Evolutionary conservation across 148 eudicot genomes (phyloP), one percentile per base, ranked within the genome.

Genomic region (Camellia japonica): DNA sequence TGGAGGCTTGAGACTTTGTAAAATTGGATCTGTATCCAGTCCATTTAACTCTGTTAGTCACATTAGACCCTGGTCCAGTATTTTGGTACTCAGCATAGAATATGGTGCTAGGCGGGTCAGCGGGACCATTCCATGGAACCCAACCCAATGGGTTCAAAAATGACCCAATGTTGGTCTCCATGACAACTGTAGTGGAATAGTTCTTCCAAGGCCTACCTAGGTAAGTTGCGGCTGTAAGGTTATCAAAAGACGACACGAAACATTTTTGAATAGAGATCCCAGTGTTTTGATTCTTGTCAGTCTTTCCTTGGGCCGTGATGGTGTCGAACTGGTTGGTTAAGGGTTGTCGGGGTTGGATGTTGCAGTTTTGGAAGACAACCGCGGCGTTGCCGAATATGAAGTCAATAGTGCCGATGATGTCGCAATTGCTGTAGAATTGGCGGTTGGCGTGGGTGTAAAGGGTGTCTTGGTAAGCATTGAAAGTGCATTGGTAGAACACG

Each of bases 391-490:
- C 91, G 55, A 89, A 89, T 6, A 89, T 89, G 61, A 89, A 89
- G 47, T 89, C 91, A 30, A 89, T 89, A 0, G 91, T 89, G 68
- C 91, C 95, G 1, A 92, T 87, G 23, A 93, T 82, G 85, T 86
- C 83, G 73, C 97, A 93, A 0, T 93, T 90, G 16, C 94, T 87
- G 80, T 93, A 93, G 85, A 93, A 93, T 38, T 93, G 97, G 51
- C 93, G 93, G 79, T 90, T 85, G 63, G 94, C 87, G 85, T 90
- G 92, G 1, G 91, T 76, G 64, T 92, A 92, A 59, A 92, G 92
- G 0, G 94, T 92, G 90, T 92, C 93, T 14, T 90, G 93, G 77
- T 47, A 89, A 4, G 86, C 97, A 30, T 88, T 87, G 42, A 92
- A 89, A 0, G 85, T 73, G 85, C 97, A 92, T 1, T 80, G 78